Evolutionary conservation across 176 grass and related monocot species (phyloP).

Genomic region (Zea luxurians): DNA sequence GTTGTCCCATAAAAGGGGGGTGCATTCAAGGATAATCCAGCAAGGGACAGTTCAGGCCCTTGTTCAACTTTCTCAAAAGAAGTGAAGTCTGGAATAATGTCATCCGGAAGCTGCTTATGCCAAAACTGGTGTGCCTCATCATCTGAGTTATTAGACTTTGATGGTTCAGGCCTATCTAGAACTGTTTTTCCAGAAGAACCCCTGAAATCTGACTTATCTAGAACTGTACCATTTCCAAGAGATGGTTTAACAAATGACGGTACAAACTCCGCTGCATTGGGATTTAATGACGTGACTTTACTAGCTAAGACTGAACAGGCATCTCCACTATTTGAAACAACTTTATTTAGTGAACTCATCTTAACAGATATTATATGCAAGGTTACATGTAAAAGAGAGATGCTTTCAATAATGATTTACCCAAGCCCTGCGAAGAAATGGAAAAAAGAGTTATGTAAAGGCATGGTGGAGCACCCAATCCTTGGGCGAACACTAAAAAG

Average conservation of each 20-base stretch:
- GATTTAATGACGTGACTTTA: conserved; percentile 82
- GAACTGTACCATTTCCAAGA: conserved; percentile 39
- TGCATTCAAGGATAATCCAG: conserved; percentile 73
- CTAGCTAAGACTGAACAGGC: conserved; percentile 52
- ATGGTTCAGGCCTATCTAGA: conserved; percentile 70
- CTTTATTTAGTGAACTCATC: conserved; percentile 78
- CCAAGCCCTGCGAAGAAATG: conserved; percentile 65
- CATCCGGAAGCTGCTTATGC: conserved; percentile 89
- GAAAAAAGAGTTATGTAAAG: background rate
- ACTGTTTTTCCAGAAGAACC: conserved; percentile 58
- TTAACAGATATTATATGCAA: conserved; percentile 53
- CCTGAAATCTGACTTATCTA: conserved; percentile 58
- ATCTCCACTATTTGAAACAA: conserved; percentile 46
- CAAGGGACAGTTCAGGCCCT: conserved; percentile 60
- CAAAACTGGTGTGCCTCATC: conserved; percentile 90
- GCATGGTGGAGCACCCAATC: background rate
- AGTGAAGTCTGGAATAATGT: conserved; percentile 92
- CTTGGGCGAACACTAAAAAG: background rate
- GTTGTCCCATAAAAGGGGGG: conserved; percentile 50
- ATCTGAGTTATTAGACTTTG: conserved; percentile 90
- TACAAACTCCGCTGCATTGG: conserved; percentile 93
- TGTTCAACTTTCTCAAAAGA: conserved; percentile 65
- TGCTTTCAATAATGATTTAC: conserved; percentile 46
- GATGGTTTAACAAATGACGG: conserved; percentile 71
- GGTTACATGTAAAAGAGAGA: conserved; percentile 48